Percentiles rank a stretch among this genome's conserved stretches.
Conservation (phyloP, 371 early-diverging fungal genomes). For the Actinomucor elegans region DNA sequence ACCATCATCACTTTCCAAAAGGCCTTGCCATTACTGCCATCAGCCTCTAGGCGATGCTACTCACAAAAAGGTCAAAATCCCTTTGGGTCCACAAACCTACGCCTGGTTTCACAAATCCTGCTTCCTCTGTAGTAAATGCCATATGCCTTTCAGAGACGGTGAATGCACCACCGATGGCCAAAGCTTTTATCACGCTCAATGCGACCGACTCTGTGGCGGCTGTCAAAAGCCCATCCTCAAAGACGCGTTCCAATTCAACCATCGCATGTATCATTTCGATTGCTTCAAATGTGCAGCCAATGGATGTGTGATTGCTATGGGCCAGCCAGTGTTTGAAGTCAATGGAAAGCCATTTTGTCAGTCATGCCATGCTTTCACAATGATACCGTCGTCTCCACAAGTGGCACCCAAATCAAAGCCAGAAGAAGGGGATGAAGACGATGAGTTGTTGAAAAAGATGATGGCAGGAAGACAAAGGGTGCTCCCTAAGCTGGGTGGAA, state of each 20-base stretch:
- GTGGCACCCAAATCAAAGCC: not conserved
- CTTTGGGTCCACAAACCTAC: conserved; percentile 22
- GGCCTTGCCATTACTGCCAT: conserved; percentile 30
- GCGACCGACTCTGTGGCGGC: conserved; percentile 14
- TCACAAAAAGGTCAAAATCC: conserved; percentile 21
- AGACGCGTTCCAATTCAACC: conserved; percentile 15
- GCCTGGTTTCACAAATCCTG: conserved; percentile 66
- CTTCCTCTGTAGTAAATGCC: conserved; percentile 68
- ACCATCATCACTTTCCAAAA: conserved; percentile 2
- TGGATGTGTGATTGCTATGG: conserved; percentile 11
- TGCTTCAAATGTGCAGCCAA: conserved; percentile 33
- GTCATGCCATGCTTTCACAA: not conserved
- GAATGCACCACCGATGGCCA: conserved; percentile 50
- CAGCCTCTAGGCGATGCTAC: conserved; percentile 21
- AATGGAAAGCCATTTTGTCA: conserved; percentile 10
- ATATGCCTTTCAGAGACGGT: conserved; percentile 62
- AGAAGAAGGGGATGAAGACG: conserved; percentile 12
- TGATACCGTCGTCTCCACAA: not conserved
- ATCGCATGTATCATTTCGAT: conserved; percentile 18
- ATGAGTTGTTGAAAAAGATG: too few species aligned
- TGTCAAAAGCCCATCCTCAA: conserved; percentile 10
- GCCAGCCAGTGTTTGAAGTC: conserved; percentile 18
- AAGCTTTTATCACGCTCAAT: conserved; percentile 49
- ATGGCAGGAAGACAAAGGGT: too few species aligned
- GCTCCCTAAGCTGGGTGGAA: conserved; percentile 56